phyloP scores from a whole-genome alignment of 1,139 yeast species.

The Candida pseudoviswanathii region DNA sequence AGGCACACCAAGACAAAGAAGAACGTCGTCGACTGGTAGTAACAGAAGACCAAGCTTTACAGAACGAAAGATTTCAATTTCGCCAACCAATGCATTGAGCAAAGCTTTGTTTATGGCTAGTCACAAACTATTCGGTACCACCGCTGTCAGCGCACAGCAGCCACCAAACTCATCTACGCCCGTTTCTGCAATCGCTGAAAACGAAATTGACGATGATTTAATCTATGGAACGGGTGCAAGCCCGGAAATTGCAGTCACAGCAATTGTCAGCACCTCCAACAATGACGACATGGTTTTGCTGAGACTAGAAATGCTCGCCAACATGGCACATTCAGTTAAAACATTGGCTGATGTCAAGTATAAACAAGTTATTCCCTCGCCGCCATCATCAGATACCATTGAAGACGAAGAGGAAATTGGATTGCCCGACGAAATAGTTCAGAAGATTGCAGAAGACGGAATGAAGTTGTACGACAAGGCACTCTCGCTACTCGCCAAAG shows the following conservation, averaged over 20 bases:
- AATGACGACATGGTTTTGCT: conserved; percentile 42
- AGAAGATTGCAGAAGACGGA: conserved; percentile 79
- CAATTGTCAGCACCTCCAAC: conserved; percentile 12
- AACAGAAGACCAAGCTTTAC: conserved; percentile 52
- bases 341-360: conserved; percentile 91
- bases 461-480: conserved; percentile 82
- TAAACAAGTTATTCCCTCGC: conserved; percentile 77
- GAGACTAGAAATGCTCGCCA: conserved; percentile 74
- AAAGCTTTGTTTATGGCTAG: conserved; percentile 89
- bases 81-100: conserved; percentile 87
- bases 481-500: conserved; percentile 75
- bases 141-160: conserved; percentile 10
- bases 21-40: conserved; percentile 30
- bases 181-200: conserved; percentile 12
- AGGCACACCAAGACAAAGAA: conserved; percentile 19
- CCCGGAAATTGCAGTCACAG: conserved; percentile 12
- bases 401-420: conserved; percentile 34
- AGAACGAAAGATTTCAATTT: conserved; percentile 63
- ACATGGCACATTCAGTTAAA: conserved; percentile 87
- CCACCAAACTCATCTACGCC: conserved; percentile 6
- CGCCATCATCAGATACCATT: conserved; percentile 56
- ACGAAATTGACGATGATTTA: not conserved
- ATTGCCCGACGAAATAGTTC: conserved; percentile 61
- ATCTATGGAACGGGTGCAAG: not conserved
- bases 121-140: conserved; percentile 73